Percentiles rank a stretch among this genome's conserved stretches.
These are phyloP conservation scores for Pyrenula aspistea DNA, from an alignment of 495 filamentous ascomycete species.

Conservation along the genomic window DNA sequence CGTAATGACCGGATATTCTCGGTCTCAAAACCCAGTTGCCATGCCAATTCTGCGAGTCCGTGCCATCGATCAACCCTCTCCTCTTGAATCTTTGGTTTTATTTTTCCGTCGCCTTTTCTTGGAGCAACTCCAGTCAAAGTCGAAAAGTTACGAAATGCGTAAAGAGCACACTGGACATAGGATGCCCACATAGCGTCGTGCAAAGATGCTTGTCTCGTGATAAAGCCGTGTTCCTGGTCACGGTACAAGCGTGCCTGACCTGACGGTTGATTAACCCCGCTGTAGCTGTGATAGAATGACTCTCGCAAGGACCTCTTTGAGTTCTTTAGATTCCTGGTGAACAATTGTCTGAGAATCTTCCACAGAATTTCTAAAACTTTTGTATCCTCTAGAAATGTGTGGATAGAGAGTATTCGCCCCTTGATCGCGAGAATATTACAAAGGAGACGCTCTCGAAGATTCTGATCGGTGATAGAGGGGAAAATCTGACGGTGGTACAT, in stretches of 20 bases:
- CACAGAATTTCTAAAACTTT: slow-evolving; percentile 1
- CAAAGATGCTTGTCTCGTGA: neutral
- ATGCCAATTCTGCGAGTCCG: slow-evolving; percentile 1
- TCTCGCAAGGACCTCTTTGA: neutral
- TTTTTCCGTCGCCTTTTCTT: neutral
- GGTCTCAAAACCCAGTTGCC: neutral
- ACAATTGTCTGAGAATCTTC: neutral
- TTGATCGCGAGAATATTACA: neutral
- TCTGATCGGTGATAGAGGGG: neutral
- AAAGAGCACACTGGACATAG: neutral
- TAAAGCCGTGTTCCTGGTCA: neutral
- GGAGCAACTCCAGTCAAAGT: neutral
- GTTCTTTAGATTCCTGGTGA: neutral
- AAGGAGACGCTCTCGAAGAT: neutral
- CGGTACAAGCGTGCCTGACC: neutral
- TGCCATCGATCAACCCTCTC: neutral
- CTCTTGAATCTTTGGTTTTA: neutral
- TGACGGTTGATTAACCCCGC: neutral
- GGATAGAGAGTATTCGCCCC: neutral
- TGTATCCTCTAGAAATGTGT: neutral
- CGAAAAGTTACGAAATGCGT: neutral
- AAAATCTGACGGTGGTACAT: neutral
- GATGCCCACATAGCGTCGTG: neutral
- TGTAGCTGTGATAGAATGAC: neutral
- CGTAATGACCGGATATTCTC: neutral